A percentile compares a stretch with the other conserved stretches of the same genome.
phyloP scores from a whole-genome alignment of 306 rosid species.

The Cicer arietinum region DNA sequence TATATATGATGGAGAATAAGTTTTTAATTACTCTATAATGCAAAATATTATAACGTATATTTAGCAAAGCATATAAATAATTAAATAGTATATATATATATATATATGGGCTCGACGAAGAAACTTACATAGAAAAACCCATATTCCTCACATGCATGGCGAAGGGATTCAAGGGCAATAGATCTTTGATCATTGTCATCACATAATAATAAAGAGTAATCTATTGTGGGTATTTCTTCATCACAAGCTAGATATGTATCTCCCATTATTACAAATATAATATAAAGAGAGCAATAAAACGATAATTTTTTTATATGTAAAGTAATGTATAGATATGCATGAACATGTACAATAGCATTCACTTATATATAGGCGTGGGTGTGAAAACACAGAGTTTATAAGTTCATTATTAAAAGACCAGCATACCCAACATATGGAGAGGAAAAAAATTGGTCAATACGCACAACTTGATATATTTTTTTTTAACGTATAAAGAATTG shows the following conservation, averaged over 20 bases:
- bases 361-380: conserved; percentile 2
- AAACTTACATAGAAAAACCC: conserved; percentile 53
- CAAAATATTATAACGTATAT: too few species aligned
- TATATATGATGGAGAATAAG: too few species aligned
- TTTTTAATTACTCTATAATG: too few species aligned
- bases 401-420: background rate
- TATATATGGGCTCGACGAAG: background rate
- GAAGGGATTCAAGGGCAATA: conserved; percentile 38
- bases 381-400: background rate
- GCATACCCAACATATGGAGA: background rate
- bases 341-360: background rate
- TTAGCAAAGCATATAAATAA: too few species aligned
- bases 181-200: conserved; percentile 30
- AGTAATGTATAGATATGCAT: background rate
- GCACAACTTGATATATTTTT: background rate
- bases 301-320: background rate
- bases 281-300: background rate
- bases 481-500: background rate
- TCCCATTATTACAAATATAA: conserved; percentile 18
- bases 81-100: too few species aligned
- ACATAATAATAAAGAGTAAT: conserved; percentile 44
- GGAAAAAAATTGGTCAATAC: too few species aligned
- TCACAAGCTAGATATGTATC: conserved; percentile 38
- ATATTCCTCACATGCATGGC: conserved; percentile 44
- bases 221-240: conserved; percentile 49